These are phyloP conservation scores for Iris pallida DNA, from an alignment of 116 monocot species.

Conservation along the genomic window DNA sequence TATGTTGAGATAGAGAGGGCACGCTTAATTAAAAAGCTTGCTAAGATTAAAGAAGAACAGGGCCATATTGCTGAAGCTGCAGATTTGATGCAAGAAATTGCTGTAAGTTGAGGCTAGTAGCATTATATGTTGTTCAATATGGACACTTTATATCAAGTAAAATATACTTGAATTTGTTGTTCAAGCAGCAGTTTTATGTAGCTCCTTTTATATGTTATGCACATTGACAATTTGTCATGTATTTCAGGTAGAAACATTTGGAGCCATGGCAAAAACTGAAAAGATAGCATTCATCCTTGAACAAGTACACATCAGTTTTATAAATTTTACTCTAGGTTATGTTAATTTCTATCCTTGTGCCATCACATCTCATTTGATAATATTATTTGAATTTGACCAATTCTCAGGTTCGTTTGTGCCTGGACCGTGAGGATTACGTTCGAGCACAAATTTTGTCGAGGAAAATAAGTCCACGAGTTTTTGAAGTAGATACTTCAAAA, in stretches of 20 bases:
- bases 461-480: conserved; percentile 78
- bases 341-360: not conserved
- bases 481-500: conserved; percentile 61
- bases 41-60: conserved; percentile 89
- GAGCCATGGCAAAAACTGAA: conserved; percentile 96
- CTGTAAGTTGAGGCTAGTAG: conserved; percentile 39
- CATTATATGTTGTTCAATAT: not conserved
- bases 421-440: conserved; percentile 84
- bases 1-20: conserved; percentile 96
- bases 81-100: conserved; percentile 97
- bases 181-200: no score
- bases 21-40: conserved; percentile 76
- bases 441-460: conserved; percentile 85
- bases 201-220: no score
- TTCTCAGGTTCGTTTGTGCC: conserved; percentile 71
- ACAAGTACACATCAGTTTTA: conserved; percentile 46
- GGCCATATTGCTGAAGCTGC: conserved; percentile 90
- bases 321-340: not conserved
- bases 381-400: no score
- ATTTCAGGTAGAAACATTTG: conserved; percentile 88
- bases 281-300: conserved; percentile 94
- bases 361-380: not conserved
- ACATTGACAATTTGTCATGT: no score
- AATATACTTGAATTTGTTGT: no score
- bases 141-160: conserved; percentile 3